Evolutionary conservation across 768 basidiomycete species (phyloP).

Genomic region (Scleroderma bovista): DNA sequence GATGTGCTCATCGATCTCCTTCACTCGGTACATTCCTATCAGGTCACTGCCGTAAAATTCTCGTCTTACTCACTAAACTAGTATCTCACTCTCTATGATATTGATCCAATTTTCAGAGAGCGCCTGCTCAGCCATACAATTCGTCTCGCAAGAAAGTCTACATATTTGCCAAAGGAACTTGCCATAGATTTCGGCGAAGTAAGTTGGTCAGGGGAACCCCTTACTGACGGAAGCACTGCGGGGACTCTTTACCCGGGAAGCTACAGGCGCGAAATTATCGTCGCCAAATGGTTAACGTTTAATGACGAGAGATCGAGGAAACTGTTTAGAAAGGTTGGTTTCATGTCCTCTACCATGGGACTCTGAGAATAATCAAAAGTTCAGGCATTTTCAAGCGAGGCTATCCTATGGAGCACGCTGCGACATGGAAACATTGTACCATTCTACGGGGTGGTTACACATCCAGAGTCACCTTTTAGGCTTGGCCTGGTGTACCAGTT

Average conservation of each 20-base stretch:
- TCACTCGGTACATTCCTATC: slow-evolving; percentile 9
- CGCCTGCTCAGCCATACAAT: slow-evolving; percentile 18
- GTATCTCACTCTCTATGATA: not conserved
- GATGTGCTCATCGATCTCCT: slow-evolving; percentile 18
- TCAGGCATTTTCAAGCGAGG: slow-evolving; percentile 22
- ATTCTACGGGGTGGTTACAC: slow-evolving; percentile 16
- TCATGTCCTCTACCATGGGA: not conserved
- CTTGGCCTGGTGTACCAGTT: slow-evolving; percentile 21
- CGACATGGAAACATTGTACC: slow-evolving; percentile 23
- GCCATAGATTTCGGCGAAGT: too few species aligned
- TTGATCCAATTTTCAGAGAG: not conserved
- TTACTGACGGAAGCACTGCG: slow-evolving; percentile 12
- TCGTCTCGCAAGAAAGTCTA: slow-evolving; percentile 26
- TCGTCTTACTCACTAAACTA: slow-evolving; percentile 5
- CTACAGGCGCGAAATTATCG: slow-evolving; percentile 12
- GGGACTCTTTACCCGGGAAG: slow-evolving; percentile 16
- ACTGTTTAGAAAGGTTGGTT: not conserved
- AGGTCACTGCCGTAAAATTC: not conserved
- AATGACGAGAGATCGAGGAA: not conserved
- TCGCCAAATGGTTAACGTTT: slow-evolving; percentile 21
- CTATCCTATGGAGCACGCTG: slow-evolving; percentile 22
- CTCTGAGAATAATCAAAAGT: not conserved
- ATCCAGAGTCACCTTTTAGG: not conserved
- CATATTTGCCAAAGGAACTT: slow-evolving; percentile 16
- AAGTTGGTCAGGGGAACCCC: not conserved